Percentiles rank a stretch among this genome's conserved stretches.
phyloP scores from a whole-genome alignment of 192 early-diverging fungal species.

The Coemansia reversa region DNA sequence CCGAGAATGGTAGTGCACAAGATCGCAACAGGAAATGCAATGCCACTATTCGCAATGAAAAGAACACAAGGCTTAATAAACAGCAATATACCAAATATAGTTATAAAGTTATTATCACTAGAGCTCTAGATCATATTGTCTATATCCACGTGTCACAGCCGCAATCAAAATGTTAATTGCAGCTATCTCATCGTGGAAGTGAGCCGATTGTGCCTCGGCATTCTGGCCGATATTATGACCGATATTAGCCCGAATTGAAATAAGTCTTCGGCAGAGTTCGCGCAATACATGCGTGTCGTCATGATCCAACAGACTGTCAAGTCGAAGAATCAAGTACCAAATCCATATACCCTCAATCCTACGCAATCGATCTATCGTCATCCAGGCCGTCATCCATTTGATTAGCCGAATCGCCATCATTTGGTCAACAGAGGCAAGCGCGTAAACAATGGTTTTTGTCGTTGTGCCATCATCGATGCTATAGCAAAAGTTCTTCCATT shows the following conservation, averaged over 20 bases:
- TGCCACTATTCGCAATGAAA: too few species aligned
- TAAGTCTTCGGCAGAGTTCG: conserved; percentile 38
- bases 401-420: conserved; percentile 36
- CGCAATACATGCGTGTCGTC: conserved; percentile 43
- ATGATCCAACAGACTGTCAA: conserved; percentile 41
- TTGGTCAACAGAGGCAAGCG: conserved; percentile 38
- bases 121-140: conserved; percentile 32
- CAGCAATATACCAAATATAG: not conserved
- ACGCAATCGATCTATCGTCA: conserved; percentile 22
- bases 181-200: conserved; percentile 32
- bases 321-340: conserved; percentile 41
- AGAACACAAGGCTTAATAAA: not conserved
- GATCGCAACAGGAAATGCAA: too few species aligned
- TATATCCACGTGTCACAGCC: conserved; percentile 37
- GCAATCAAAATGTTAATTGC: conserved; percentile 44
- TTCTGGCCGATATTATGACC: conserved; percentile 6
- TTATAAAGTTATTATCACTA: not conserved
- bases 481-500: conserved; percentile 46
- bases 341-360: conserved; percentile 35
- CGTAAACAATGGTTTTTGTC: conserved; percentile 16
- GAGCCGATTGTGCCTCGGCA: not conserved
- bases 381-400: conserved; percentile 39
- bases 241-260: conserved; percentile 15
- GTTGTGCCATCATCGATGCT: not conserved
- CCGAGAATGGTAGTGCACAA: not conserved